A percentile compares a stretch with the other conserved stretches of the same genome.
phyloP scores from a whole-genome alignment of 495 filamentous ascomycete species.

The Aspergillus funiculosus region DNA sequence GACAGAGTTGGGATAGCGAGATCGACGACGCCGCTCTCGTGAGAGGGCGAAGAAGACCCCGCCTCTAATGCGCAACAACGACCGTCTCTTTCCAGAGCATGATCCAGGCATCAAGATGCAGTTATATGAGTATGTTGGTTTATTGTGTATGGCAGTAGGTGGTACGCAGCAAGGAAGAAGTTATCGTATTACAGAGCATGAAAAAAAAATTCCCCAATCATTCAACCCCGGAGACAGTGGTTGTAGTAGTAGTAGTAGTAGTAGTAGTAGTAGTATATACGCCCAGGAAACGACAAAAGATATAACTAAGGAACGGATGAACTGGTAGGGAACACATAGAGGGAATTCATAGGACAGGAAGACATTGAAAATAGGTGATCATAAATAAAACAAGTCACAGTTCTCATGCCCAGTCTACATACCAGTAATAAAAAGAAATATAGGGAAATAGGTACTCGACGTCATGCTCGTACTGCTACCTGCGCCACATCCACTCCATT shows the following conservation, averaged over 20 bases:
- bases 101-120: no score
- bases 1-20: slow-evolving; percentile 23
- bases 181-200: slow-evolving; percentile 15
- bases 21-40: not conserved
- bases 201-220: slow-evolving; percentile 8
- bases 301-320: slow-evolving; percentile 2
- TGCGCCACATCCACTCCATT: slow-evolving; percentile 12
- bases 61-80: not conserved
- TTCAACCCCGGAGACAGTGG: slow-evolving; percentile 8
- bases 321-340: not conserved
- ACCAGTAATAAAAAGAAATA: slow-evolving; percentile 10
- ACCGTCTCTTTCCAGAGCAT: no score
- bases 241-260: no score
- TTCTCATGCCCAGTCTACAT: slow-evolving; percentile 22
- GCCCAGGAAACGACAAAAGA: slow-evolving; percentile 1
- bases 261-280: no score
- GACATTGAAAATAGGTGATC: slow-evolving; percentile 9
- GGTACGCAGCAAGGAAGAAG: not conserved
- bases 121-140: slow-evolving; percentile 6
- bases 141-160: slow-evolving; percentile 9
- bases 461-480: slow-evolving; percentile 17
- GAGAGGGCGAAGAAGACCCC: not conserved
- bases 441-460: slow-evolving; percentile 16
- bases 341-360: not conserved
- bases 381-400: slow-evolving; percentile 13